Evolutionary conservation across 2,329 filamentous ascomycete species (phyloP), one percentile per base, ranked within the genome.

Genomic region (Alternaria angustiovoidea): DNA sequence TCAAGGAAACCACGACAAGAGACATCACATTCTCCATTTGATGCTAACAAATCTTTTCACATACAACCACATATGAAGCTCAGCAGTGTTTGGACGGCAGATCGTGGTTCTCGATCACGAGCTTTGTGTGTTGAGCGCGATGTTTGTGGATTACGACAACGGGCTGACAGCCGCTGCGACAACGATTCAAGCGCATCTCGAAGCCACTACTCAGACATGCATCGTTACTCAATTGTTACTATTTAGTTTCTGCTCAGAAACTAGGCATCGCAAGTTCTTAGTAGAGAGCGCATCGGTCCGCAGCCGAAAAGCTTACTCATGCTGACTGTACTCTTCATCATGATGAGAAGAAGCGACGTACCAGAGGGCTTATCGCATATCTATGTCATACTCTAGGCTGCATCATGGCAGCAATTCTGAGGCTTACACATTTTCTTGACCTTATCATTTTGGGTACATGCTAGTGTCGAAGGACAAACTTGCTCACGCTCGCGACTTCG

Each of bases 141-240:
- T 20, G 38, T 12, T 39, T 6, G 38, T 11, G 38, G n/a, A 11
- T 39, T 0, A 7, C 38, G 20, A 3, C 9, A 11, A 5, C 8
- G n/a, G 9, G 38, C n/a, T 22, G 9, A 14, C 38, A 41, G 11
- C 18, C 20, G 9, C 38, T 22, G 5, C 4, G 4, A 20, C 38
- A 22, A 12, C 18, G 11, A 41, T 22, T 9, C 38, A 7, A 22
- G 38, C 2, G 38, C 38, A 22, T 18, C 4, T 41, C 18, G 4
- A 41, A 22, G 4, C 11, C 38, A 41, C 9, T 22, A 7, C 38
- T 41, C 38, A 41, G 18, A 41, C 18, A 22, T 22, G 11, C 28
- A 12, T 30, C 28, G 28, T 0, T 30, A 30, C 11, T 5, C 0
- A 12, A 11, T 30, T 0, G 28, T 30, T 2, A 30, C 4, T 0